Conservation (phyloP, 345 rosid genomes). For the Eucalyptus erythrocorys region DNA sequence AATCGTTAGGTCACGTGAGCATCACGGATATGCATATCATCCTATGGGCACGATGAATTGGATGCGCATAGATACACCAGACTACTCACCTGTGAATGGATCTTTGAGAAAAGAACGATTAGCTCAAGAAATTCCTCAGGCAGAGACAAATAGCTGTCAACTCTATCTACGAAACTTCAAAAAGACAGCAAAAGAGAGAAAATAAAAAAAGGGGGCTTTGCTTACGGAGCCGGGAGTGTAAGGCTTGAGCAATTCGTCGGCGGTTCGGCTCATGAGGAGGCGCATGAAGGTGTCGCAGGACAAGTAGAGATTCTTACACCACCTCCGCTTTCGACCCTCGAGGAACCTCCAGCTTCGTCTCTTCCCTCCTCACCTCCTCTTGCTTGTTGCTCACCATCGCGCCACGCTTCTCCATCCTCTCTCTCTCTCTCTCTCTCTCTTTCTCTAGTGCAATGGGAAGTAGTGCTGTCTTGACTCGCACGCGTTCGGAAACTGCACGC, state of each 20-base stretch:
- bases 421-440: not conserved
- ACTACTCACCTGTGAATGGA: not conserved
- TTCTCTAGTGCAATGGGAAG: not conserved
- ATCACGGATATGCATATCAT: not conserved
- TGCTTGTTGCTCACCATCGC: constrained; percentile 4
- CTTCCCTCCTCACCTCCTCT: not conserved
- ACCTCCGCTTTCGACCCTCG: not conserved
- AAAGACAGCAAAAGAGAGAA: not conserved
- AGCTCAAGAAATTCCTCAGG: not conserved
- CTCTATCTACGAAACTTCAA: not conserved
- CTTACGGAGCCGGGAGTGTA: not conserved
- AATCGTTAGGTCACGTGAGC: not conserved
- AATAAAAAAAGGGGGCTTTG: not conserved
- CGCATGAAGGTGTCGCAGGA: constrained; percentile 8
- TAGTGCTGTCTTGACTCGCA: not conserved
- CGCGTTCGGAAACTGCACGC: not conserved
- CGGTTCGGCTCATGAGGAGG: not conserved
- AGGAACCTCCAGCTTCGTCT: constrained; percentile 1
- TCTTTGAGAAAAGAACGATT: not conserved
- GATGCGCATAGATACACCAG: not conserved
- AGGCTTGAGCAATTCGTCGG: not conserved
- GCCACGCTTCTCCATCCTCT: not conserved
- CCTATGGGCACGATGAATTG: not conserved
- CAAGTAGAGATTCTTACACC: constrained; percentile 6
- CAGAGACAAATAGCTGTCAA: not conserved